A percentile compares a stretch with the other conserved stretches of the same genome.
phyloP scores from a whole-genome alignment of 2,329 filamentous ascomycete species.

The Reticulascus tulasneorum region DNA sequence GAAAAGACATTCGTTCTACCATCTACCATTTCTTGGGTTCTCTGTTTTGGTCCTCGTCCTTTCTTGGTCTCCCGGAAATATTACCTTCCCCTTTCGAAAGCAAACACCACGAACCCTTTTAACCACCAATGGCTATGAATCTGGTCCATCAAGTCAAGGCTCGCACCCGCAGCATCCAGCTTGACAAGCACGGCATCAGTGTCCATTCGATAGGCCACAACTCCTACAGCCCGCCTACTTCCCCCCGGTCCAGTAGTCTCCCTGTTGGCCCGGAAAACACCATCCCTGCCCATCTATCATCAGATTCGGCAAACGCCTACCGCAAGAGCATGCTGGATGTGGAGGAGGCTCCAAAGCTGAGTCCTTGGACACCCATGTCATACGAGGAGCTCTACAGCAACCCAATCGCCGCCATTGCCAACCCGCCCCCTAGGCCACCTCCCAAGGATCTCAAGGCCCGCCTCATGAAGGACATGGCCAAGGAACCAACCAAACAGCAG shows the following conservation, averaged over 20 bases:
- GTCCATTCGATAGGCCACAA: slow-evolving; percentile 11
- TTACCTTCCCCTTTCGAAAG: slow-evolving; percentile 23
- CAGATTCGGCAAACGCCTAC: slow-evolving; percentile 18
- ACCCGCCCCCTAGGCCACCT: background rate
- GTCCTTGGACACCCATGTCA: slow-evolving; percentile 37
- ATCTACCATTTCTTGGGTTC: slow-evolving; percentile 46
- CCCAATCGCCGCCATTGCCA: slow-evolving; percentile 2
- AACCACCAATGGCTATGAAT: slow-evolving; percentile 34
- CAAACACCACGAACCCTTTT: slow-evolving; percentile 25
- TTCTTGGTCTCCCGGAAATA: slow-evolving; percentile 25
- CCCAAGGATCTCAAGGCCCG: too few species aligned
- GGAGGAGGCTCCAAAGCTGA: slow-evolving; percentile 43
- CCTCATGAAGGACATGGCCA: too few species aligned
- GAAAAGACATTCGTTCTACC: slow-evolving; percentile 32
- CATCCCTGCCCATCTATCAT: slow-evolving; percentile 2
- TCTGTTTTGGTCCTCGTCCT: slow-evolving; percentile 26
- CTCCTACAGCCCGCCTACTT: slow-evolving; percentile 4
- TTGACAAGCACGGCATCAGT: slow-evolving; percentile 30
- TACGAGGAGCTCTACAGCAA: slow-evolving; percentile 43
- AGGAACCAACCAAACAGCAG: too few species aligned
- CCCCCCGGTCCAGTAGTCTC: slow-evolving; percentile 30
- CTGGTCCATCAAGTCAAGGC: slow-evolving; percentile 39
- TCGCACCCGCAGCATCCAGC: slow-evolving; percentile 46
- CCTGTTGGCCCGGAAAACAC: slow-evolving; percentile 17
- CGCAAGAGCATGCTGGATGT: slow-evolving; percentile 54